Evolutionary conservation across 2,329 filamentous ascomycete species (phyloP).

Genomic region (Ophiostoma perfectum): DNA sequence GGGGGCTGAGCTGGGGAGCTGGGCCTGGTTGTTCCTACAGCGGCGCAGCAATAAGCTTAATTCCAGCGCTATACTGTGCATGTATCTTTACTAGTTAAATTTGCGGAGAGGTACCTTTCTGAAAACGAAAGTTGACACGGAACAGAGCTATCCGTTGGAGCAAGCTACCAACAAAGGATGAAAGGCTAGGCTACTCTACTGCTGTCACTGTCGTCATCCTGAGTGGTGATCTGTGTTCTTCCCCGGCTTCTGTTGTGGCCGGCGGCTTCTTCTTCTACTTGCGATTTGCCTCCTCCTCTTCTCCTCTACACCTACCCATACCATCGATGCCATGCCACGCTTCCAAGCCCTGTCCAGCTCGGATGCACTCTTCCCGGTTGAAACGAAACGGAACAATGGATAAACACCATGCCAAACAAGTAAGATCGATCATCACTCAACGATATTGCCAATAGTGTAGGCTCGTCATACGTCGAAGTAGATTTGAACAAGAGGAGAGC

Average conservation of each 20-base stretch:
- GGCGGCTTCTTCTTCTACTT: not conserved
- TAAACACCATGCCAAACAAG: not conserved
- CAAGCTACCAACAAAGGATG: not conserved
- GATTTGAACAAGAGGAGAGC: no score
- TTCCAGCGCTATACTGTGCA: not conserved
- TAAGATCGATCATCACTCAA: no score
- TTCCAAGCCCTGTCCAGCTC: not conserved
- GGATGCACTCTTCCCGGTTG: not conserved
- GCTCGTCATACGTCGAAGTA: no score
- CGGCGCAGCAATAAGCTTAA: not conserved
- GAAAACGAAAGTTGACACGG: not conserved
- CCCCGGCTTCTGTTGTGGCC: not conserved
- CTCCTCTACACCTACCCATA: not conserved
- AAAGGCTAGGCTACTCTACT: not conserved
- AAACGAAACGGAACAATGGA: conserved; percentile 2
- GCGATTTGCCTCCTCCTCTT: not conserved
- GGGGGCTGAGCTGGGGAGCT: not conserved
- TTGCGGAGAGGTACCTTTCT: not conserved
- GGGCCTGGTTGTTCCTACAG: not conserved
- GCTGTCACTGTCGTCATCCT: not conserved
- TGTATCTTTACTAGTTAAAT: not conserved
- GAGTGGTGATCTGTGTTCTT: not conserved
- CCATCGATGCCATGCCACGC: not conserved
- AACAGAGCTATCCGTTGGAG: not conserved
- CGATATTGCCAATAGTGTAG: no score